Evolutionary conservation across 495 filamentous ascomycete species (phyloP), one percentile per base, ranked within the genome.

Genomic region (Tuber borchii): DNA sequence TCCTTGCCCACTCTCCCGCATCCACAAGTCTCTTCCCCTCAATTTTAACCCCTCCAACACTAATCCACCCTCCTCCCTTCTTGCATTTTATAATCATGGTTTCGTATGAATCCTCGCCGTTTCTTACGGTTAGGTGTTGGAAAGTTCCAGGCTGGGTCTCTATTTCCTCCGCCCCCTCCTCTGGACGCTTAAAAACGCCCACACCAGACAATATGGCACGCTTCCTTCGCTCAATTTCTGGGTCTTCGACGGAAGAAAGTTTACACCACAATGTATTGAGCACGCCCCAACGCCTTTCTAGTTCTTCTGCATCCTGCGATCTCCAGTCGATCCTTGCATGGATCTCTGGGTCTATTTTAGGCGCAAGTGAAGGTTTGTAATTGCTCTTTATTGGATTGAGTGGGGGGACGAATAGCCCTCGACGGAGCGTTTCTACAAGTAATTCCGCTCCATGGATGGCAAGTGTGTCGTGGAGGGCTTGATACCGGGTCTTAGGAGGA

Each of bases 321-420:
- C 48, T 5, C 82, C 83, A 69, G 71, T 84, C 43, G 73, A 87
- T 51, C 44, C 86, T 51, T 74, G 77, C 14, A 84, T 89, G 83
- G n/a, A 83, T 86, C 70, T 72, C 75, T 16, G 81, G 45, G 3
- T 84, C 82, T 0, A 80, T 86, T 46, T 74, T 78, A 7, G 76
- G 83, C n/a, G 83, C 86, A 0, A 80, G 75, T 20, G 56, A 76
- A 1, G 76, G 86, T 43, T 87, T 84, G 86, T 74, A 79, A 3
- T 78, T 71, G 19, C 86, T 86, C 51, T 73, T 65, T 1, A 77
- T 61, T 0, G 74, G 75, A 1, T 70, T 69, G 5, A 89, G 75
- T 8, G 92, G 92, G 4, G 90, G 90, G 1, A 93, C 85, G 75
- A 93, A 94, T 1, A 92, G 73, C 2, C 89, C 85, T 2, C 85